Percentiles rank a stretch among this genome's conserved stretches.
Evolutionary conservation across 169 alveolate species (phyloP).

Genomic region (Eimeria necatrix): DNA sequence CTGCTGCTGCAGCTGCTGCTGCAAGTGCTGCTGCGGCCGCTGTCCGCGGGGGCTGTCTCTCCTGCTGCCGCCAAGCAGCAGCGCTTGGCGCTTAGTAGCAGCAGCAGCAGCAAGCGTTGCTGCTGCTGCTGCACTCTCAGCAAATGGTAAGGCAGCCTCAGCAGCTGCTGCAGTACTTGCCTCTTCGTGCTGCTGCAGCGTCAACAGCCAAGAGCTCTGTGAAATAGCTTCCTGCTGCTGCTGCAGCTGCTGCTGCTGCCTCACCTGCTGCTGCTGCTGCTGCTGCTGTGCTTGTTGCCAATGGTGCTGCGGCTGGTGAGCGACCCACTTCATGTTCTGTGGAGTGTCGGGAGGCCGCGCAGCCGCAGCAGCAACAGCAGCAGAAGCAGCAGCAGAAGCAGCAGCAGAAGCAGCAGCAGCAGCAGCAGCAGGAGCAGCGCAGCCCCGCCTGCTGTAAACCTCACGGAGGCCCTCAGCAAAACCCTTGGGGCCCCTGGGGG

Average conservation of each 20-base stretch:
- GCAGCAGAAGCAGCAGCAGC: constrained; percentile 30
- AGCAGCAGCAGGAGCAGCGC: constrained; percentile 59
- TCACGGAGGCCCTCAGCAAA: background rate
- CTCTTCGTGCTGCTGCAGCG: constrained; percentile 43
- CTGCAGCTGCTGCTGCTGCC: constrained; percentile 21
- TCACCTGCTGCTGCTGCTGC: background rate
- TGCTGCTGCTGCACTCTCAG: constrained; percentile 30
- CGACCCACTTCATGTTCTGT: background rate
- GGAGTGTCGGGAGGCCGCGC: background rate
- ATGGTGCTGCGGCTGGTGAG: background rate
- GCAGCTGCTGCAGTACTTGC: background rate
- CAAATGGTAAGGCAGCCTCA: background rate
- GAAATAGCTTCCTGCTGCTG: constrained; percentile 4
- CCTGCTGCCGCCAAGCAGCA: background rate
- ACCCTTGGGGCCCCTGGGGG: background rate
- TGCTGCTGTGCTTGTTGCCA: background rate
- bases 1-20: constrained; percentile 4
- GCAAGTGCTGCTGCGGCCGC: constrained; percentile 2
- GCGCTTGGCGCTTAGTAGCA: background rate
- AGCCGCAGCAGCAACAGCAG: constrained; percentile 9
- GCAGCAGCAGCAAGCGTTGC: constrained; percentile 33
- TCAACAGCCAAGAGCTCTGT: constrained; percentile 5
- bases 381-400: background rate
- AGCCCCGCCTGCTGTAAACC: background rate
- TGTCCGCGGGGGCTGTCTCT: background rate